Conservation (phyloP, 2,329 filamentous ascomycete species). For the Microdochium nivale region DNA sequence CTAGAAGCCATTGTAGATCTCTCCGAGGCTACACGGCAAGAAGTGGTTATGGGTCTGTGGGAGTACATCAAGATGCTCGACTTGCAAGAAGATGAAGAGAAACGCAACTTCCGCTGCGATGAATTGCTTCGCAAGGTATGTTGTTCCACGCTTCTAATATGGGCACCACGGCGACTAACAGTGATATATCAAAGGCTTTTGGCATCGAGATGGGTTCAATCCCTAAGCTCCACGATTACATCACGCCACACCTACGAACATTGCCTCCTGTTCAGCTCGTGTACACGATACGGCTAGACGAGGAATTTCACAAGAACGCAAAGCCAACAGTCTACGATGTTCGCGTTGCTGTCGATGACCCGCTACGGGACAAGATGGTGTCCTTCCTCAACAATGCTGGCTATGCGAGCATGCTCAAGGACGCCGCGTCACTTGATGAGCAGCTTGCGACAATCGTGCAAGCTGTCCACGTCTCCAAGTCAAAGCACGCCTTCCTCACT, state of each 20-base stretch:
- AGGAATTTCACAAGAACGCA: conserved; percentile 67
- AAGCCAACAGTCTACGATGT: conserved; percentile 85
- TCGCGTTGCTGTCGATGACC: conserved; percentile 75
- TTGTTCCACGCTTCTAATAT: conserved; percentile 3
- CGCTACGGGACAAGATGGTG: conserved; percentile 59
- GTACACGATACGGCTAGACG: conserved; percentile 91
- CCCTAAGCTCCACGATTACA: conserved; percentile 73
- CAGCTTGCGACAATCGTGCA: conserved; percentile 78
- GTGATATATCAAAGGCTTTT: conserved; percentile 42
- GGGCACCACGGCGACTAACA: conserved; percentile 13
- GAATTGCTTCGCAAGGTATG: conserved; percentile 68
- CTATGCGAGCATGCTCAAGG: conserved; percentile 64
- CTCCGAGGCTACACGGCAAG: conserved; percentile 76
- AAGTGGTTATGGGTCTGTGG: conserved; percentile 87
- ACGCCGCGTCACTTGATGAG: conserved; percentile 72
- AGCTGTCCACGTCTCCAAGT: conserved; percentile 74
- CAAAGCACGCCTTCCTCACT: conserved; percentile 82
- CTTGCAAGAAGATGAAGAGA: conserved; percentile 90
- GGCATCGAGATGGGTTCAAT: conserved; percentile 75
- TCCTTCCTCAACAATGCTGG: conserved; percentile 60
- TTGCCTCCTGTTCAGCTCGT: conserved; percentile 74
- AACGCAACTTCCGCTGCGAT: conserved; percentile 86
- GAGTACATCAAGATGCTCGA: conserved; percentile 84
- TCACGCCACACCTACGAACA: conserved; percentile 68
- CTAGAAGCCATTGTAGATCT: conserved; percentile 81